These are phyloP conservation scores for Populus ilicifolia DNA, from an alignment of 345 rosid genomes.

Conservation along the genomic window DNA sequence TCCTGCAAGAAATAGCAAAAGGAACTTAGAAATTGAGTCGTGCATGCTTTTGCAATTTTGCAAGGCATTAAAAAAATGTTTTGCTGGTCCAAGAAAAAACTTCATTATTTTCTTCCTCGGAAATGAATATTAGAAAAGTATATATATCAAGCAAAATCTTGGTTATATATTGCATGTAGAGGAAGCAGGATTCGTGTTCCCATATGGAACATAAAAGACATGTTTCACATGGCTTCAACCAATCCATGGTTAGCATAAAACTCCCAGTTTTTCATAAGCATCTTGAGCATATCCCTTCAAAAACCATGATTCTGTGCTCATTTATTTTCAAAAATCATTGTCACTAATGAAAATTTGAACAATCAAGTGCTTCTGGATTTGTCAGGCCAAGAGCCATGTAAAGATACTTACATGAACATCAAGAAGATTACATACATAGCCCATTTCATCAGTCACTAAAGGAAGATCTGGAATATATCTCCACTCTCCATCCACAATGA, in stretches of 20 bases:
- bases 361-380: neutral
- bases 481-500: slow-evolving; percentile 81
- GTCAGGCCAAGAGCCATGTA: neutral
- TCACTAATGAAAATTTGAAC: neutral
- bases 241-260: neutral
- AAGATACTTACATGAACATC: slow-evolving; percentile 67
- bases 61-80: neutral
- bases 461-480: slow-evolving; percentile 84
- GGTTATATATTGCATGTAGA: neutral
- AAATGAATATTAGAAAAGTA: neutral
- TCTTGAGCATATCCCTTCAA: neutral
- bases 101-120: neutral
- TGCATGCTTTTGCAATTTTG: neutral
- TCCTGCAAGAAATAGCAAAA: slow-evolving; percentile 41
- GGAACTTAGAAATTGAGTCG: neutral
- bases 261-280: neutral
- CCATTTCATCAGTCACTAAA: slow-evolving; percentile 58
- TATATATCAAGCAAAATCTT: neutral
- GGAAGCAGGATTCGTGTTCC: neutral
- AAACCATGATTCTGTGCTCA: neutral
- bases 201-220: neutral
- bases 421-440: slow-evolving; percentile 68
- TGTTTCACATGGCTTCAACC: neutral
- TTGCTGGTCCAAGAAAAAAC: neutral
- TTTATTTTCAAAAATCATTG: neutral